Base-by-base conservation (phyloP, 2,329 filamentous ascomycete species). In the Fusarium annulatum region DNA sequence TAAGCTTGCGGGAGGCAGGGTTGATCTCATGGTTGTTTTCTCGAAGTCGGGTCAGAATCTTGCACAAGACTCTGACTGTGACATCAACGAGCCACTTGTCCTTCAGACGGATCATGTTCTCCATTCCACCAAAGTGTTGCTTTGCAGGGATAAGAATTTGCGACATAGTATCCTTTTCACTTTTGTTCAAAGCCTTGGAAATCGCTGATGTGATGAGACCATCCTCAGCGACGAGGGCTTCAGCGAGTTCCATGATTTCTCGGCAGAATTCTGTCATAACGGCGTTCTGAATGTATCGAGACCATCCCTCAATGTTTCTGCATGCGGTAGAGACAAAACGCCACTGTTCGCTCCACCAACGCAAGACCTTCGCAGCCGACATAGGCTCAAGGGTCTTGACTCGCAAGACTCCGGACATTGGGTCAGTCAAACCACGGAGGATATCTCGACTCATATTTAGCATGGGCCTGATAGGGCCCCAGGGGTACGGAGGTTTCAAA, bases 201-300 rank as follows among this genome's bases (percentile, higher is more conserved):
- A 80, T 80, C 18, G 93, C 93, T 51, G 92, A 93, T 5, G 94
- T 90, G 71, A 99, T 91, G 66, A 98, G 88, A 57, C 91, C 92
- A 80, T 97, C 96, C 76, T 97, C 92, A 45, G 94, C 91, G 79
- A 98, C 93, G 4, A 97, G 87, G 41, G 89, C 88, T 78, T 97
- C 94, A 2, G 96, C 95, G 79, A 97, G 93, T 77, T 98, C 94
- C 90, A 99, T 99, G 19, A 94, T 93, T 79, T 97, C 94, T 74
- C 96, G 92, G 79, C 95, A 98, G 78, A 98, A 98, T 64, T 97
- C 92, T 77, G 95, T 92, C 94, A 99, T 95, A 61, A 90, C 86
- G 26, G 86, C 83, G 79, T 94, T 96, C 57, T 96, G 92, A 66
- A 94, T 90, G 8, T 88, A 88, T 19, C 89, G 85, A 72, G 94